Evolutionary conservation across 345 rosid genomes (phyloP), one percentile per base, ranked within the genome.

Genomic region (Citrus mangshanensis): DNA sequence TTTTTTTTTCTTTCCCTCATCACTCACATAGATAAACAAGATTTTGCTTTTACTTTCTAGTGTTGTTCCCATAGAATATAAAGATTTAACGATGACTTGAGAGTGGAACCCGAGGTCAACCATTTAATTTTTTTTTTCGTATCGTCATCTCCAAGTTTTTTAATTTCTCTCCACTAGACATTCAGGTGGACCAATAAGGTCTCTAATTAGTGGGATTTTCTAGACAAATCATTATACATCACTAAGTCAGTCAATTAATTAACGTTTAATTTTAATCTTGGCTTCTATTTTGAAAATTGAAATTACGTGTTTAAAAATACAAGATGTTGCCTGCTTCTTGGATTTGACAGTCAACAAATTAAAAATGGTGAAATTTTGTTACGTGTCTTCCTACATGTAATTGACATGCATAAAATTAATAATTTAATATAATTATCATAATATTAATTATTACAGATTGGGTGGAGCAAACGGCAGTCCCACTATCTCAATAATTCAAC

Each of bases 381-480:
- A 78, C 51, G 67, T 78, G 81, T 74, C 73, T 6, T 28, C 61
- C 65, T 54, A 64, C 73, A 58, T 76, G 77, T 76, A 60, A 9
- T 82, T 28, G 46, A 55, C 81, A 78, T 68, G 73, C 73, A 82
- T 37, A 30, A 14, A 14, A 3, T 28, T 7, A 62, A 61, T 68
- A 60, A 67, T 14, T 49, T 63, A 73, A 79, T 46, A 68, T 61
- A 46, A 54, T 49, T 22, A 49, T 77, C 60, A 65, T 54, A 18
- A 62, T 62, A 75, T 37, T 68, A 56, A 63, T 22, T 7, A 51
- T 42, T n/a, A 5, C 22, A 32, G 61, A 68, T 72, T 79, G 61
- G 79, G 81, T 83, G 74, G 81, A 75, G 32, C 49, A 76, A 51
- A 25, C 46, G 46, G 34, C 62, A 75, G 9, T 24, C 58, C 58